Percentiles rank a stretch among this genome's conserved stretches.
phyloP scores from a whole-genome alignment of 148 eudicot species.

The Rhododendron williamsianum region DNA sequence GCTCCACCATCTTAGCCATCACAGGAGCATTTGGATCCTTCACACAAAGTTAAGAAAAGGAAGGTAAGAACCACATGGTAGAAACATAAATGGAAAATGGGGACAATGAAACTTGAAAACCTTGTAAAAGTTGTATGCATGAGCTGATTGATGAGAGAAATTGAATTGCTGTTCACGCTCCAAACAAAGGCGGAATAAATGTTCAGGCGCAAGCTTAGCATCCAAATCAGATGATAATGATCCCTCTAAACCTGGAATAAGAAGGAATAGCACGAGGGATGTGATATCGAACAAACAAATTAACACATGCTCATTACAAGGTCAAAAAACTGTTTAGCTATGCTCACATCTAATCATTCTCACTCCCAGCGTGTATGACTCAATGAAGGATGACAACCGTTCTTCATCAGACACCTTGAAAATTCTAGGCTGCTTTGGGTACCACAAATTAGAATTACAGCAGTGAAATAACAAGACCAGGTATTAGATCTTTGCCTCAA shows the following conservation, averaged over 20 bases:
- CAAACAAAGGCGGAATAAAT: conserved; percentile 69
- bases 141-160: conserved; percentile 25
- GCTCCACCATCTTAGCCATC: conserved; percentile 72
- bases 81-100: neutral
- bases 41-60: conserved; percentile 6
- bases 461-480: neutral
- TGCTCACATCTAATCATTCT: conserved; percentile 49
- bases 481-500: neutral
- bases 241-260: conserved; percentile 51
- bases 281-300: neutral
- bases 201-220: conserved; percentile 62
- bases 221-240: conserved; percentile 52
- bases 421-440: conserved; percentile 49
- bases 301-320: neutral
- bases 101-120: conserved; percentile 19
- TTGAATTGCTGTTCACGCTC: conserved; percentile 59
- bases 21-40: conserved; percentile 77
- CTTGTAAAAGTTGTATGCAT: conserved; percentile 75
- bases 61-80: neutral
- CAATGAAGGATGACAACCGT: conserved; percentile 44
- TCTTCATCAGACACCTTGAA: conserved; percentile 58
- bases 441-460: conserved; percentile 3
- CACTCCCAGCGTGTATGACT: conserved; percentile 66
- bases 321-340: neutral
- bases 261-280: conserved; percentile 7